Percentiles rank a stretch among this genome's conserved stretches.
phyloP scores from a whole-genome alignment of 2,329 filamentous ascomycete genomes.

The Graphilbum sp. region DNA sequence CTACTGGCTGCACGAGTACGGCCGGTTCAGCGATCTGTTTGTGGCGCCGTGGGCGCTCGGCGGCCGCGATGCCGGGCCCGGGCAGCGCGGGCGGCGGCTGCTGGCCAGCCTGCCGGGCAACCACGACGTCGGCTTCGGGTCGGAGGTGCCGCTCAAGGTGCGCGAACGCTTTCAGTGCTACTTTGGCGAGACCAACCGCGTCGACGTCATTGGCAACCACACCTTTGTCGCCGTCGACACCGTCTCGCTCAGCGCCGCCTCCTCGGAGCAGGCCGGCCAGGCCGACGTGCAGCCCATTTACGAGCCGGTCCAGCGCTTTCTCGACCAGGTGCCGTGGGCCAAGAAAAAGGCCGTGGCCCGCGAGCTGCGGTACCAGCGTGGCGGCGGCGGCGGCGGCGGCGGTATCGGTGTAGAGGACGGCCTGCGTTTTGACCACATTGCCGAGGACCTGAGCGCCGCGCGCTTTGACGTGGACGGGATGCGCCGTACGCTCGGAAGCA shows the following conservation, averaged over 20 bases:
- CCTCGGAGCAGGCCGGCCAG: conserved; percentile 31
- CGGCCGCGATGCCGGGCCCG: conserved; percentile 32
- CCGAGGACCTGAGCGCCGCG: conserved; percentile 39
- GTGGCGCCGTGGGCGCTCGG: conserved; percentile 49
- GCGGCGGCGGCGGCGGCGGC: conserved; percentile 39
- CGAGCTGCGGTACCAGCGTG: conserved; percentile 50
- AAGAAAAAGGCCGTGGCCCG: conserved; percentile 54
- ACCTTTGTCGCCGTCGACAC: conserved; percentile 86
- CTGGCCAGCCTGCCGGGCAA: conserved; percentile 83
- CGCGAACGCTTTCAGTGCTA: conserved; percentile 71
- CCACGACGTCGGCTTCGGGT: conserved; percentile 84
- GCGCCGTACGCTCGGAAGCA: conserved; percentile 9
- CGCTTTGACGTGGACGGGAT: conserved; percentile 16
- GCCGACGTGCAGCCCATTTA: conserved; percentile 49
- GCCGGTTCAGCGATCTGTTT: conserved; percentile 75
- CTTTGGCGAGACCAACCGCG: conserved; percentile 81
- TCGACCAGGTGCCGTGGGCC: conserved; percentile 45
- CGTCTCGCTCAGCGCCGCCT: conserved; percentile 65
- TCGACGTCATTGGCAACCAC: conserved; percentile 88
- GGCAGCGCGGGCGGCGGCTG: conserved; percentile 56
- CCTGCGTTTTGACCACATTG: conserved; percentile 37
- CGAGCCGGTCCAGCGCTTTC: conserved; percentile 58
- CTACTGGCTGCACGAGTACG: conserved; percentile 79
- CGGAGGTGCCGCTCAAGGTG: conserved; percentile 64
- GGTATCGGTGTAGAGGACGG: no score